Conservation (phyloP, 768 basidiomycete species). For the Pleurotus salmoneostramineus region DNA sequence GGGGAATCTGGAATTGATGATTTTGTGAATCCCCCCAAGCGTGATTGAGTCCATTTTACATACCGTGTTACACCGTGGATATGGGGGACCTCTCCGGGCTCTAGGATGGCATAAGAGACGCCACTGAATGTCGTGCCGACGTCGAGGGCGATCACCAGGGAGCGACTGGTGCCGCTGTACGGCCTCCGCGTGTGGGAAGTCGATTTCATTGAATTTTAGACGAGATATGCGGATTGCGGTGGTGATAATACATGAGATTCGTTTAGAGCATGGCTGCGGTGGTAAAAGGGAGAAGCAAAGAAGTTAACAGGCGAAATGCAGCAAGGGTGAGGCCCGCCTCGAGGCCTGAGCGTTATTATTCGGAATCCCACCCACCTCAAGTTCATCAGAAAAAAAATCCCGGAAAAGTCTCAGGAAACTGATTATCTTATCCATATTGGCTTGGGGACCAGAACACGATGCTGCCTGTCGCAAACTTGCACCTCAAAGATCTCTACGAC, state of each 20-base stretch:
- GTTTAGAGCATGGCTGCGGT: neutral
- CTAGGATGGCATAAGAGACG: conserved; percentile 79
- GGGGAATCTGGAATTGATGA: too few relatives aligned
- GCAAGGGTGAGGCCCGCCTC: neutral
- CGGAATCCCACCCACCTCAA: neutral
- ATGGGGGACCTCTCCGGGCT: conserved; percentile 77
- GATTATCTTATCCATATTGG: conserved; percentile 37
- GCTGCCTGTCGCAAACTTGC: conserved; percentile 42
- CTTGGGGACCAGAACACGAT: conserved; percentile 25
- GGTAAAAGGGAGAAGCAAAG: neutral
- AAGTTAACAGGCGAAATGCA: conserved; percentile 6
- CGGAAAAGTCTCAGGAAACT: conserved; percentile 18
- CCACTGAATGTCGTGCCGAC: conserved; percentile 83
- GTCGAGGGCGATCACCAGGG: conserved; percentile 76
- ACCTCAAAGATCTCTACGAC: conserved; percentile 44
- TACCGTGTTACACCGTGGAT: conserved; percentile 80
- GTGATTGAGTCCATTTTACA: conserved; percentile 9
- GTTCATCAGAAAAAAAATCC: conserved; percentile 4
- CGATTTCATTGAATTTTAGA: conserved; percentile 38
- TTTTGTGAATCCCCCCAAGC: too few relatives aligned
- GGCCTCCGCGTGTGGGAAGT: conserved; percentile 69
- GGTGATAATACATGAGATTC: neutral
- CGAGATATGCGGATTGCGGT: neutral
- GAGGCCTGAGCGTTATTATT: conserved; percentile 6
- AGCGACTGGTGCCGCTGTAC: conserved; percentile 57